These are phyloP conservation scores for Fusarium torulosum DNA, from an alignment of 2,329 filamentous ascomycete genomes.

Conservation along the genomic window DNA sequence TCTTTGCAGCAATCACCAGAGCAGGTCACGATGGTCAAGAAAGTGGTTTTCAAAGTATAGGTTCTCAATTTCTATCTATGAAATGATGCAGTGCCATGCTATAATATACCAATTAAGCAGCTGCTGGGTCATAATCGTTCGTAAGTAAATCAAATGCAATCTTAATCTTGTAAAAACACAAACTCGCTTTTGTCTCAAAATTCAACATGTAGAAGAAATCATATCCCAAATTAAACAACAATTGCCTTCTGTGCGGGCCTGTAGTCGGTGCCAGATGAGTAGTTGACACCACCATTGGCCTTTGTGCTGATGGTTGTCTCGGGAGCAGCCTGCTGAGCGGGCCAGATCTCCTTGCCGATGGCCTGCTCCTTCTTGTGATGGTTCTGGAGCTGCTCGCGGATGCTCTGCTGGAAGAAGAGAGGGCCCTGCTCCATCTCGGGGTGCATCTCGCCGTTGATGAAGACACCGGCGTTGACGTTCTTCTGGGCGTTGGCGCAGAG, in stretches of 20 bases:
- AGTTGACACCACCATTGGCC: constrained; percentile 48
- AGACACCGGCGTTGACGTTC: constrained; percentile 72
- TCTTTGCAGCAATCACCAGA: constrained; percentile 1
- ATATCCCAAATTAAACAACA: constrained; percentile 23
- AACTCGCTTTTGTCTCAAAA: constrained; percentile 37
- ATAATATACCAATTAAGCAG: constrained; percentile 29
- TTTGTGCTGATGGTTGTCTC: constrained; percentile 41
- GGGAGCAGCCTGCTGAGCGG: constrained; percentile 57
- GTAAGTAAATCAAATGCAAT: constrained; percentile 39
- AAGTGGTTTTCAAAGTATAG: constrained; percentile 13
- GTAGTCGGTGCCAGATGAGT: constrained; percentile 55
- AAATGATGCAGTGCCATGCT: constrained; percentile 30
- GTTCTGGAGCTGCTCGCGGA: constrained; percentile 61
- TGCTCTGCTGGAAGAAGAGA: constrained; percentile 66
- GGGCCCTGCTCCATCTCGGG: constrained; percentile 71
- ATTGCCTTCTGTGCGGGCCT: constrained; percentile 46
- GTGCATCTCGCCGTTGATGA: constrained; percentile 73
- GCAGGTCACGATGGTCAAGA: constrained; percentile 1
- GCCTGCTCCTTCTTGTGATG: constrained; percentile 62
- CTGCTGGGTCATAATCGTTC: constrained; percentile 31
- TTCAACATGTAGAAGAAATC: background rate
- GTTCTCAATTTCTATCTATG: constrained; percentile 28
- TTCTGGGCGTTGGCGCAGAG: constrained; percentile 70
- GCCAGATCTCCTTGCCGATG: constrained; percentile 64
- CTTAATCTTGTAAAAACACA: constrained; percentile 27